Evolutionary conservation across 495 filamentous ascomycete genomes (phyloP).

Genomic region (Penicillium daleae): DNA sequence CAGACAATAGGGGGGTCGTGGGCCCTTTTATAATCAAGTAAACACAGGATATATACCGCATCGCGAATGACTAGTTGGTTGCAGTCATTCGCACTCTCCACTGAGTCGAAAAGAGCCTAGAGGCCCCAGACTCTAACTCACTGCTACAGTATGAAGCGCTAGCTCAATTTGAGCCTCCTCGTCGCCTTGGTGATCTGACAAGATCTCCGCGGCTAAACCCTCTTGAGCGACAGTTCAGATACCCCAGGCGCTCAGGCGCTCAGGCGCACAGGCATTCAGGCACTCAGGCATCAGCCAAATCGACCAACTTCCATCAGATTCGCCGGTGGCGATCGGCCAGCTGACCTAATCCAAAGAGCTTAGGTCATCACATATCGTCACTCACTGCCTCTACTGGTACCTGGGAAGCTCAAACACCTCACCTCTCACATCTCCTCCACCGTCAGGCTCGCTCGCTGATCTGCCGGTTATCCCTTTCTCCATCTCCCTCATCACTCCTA

Average conservation of each 20-base stretch:
- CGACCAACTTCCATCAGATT: conserved; percentile 50
- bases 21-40: background rate
- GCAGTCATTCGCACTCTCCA: background rate
- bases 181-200: background rate
- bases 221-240: background rate
- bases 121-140: too few relatives aligned
- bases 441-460: conserved; percentile 26
- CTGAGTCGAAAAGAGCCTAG: too few relatives aligned
- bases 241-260: background rate
- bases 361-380: conserved; percentile 52
- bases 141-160: background rate
- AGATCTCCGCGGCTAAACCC: conserved; percentile 4
- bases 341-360: conserved; percentile 36
- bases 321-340: conserved; percentile 36
- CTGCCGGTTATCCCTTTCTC: conserved; percentile 22
- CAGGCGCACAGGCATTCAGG: conserved; percentile 30
- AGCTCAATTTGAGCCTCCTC: background rate
- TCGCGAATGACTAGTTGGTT: background rate
- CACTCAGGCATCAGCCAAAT: conserved; percentile 34
- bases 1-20: background rate
- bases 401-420: conserved; percentile 39
- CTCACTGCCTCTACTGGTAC: conserved; percentile 36
- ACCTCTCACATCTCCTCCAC: conserved; percentile 27
- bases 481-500: conserved; percentile 25
- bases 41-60: background rate